Base-by-base conservation (phyloP, 345 rosid species). In the Geranium brycei region DNA sequence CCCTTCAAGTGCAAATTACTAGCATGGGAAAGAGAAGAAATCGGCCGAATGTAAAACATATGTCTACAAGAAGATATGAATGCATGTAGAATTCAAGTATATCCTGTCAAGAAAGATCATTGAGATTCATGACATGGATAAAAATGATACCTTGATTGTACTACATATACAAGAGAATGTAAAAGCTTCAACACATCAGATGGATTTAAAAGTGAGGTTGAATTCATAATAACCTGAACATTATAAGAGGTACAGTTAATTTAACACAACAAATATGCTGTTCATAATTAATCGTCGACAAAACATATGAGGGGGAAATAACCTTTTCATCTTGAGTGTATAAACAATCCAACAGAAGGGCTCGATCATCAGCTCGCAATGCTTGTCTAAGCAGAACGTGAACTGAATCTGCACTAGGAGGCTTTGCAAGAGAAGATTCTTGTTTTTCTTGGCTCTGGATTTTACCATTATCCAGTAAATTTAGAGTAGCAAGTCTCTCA, bases 291-390 rank as follows among this genome's bases (percentile, higher is more conserved):
- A 3, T 47, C 0, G 53, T 47, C 11, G 14, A 47, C 53, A 47
- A 11, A 38, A 17, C 31, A 23, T 28, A 55, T 18, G 5, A 32
- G 32, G 16, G 19, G 38, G 12, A 59, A 56, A 0, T 4, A 66
- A 95, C 99, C 97, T 91, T 92, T 30, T 91, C 82, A 51, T 95
- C 88, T 77, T 82, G 88, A 38, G 84, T 91, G 71, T 91, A 88
- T 69, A 95, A 80, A 81, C 99, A 95, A 66, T 95, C 96, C 5
- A 90, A 75, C 57, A 95, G 72, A 72, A 95, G 97, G 7, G 91
- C 76, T 3, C 86, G 91, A 66, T 93, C 97, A 72, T 87, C 92
- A 57, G 96, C 96, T 68, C 75, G 85, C 28, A 93, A 68, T 5
- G 99, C 99, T 73, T 95, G 96, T 76, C 79, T 95, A 51, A 91